These are phyloP conservation scores for Aspergillus heteromorphus DNA, from an alignment of 495 filamentous ascomycete species.

Conservation along the genomic window DNA sequence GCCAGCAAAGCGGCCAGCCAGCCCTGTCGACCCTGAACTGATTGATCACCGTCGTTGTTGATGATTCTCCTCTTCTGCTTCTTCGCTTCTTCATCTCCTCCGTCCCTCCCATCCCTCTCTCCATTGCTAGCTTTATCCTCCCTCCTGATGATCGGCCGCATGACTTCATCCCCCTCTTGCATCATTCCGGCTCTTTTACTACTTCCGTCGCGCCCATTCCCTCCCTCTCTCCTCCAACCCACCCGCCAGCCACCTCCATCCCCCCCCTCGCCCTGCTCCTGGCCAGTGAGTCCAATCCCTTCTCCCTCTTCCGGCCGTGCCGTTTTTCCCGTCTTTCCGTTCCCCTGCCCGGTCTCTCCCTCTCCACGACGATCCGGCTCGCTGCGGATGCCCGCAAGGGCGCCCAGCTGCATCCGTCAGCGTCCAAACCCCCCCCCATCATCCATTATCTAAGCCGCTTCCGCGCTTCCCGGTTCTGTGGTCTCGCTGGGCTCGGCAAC, in stretches of 20 bases:
- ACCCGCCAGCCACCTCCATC: background rate
- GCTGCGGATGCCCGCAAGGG: slow-evolving; percentile 17
- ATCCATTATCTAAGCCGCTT: slow-evolving; percentile 22
- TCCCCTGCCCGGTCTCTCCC: slow-evolving; percentile 1
- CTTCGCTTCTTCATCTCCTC: no score
- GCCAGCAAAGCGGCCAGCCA: background rate
- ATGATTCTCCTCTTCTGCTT: background rate
- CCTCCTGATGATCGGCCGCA: background rate
- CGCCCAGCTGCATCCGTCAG: slow-evolving; percentile 17
- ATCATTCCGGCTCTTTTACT: background rate
- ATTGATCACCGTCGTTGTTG: no score
- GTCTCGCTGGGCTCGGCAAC: slow-evolving; percentile 22
- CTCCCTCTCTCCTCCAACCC: background rate
- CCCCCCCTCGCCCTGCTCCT: background rate
- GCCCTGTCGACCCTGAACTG: no score
- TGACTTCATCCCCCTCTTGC: background rate
- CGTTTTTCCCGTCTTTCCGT: background rate
- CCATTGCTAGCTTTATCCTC: background rate
- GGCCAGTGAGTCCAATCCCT: slow-evolving; percentile 3
- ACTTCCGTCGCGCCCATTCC: background rate
- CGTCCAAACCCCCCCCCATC: slow-evolving; percentile 8
- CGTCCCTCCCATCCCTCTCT: background rate
- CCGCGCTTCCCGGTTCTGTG: slow-evolving; percentile 18
- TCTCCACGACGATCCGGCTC: slow-evolving; percentile 13
- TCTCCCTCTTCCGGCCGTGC: background rate